Conservation (phyloP, 345 rosid species). For the Noccaea caerulescens region DNA sequence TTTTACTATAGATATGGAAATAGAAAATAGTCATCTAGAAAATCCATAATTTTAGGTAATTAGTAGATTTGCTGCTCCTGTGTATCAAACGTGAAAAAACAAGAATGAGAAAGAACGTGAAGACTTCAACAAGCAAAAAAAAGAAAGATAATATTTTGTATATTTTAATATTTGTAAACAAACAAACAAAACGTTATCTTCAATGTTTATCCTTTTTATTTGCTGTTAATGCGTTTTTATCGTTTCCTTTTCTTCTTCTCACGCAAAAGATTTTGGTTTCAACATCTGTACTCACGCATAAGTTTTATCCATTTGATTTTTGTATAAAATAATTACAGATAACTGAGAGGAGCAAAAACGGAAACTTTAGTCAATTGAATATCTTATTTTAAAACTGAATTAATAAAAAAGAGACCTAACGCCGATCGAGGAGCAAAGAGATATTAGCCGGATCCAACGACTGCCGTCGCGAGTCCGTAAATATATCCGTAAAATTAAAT, state of each 20-base stretch:
- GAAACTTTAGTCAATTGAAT: not conserved
- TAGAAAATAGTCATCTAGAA: not conserved
- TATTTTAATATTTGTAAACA: not conserved
- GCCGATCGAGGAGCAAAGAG: constrained; percentile 11
- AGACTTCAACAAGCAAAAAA: constrained; percentile 6
- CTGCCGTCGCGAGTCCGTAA: constrained; percentile 17
- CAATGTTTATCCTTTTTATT: constrained; percentile 12
- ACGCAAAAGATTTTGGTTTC: constrained; percentile 7
- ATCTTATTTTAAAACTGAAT: too few species aligned
- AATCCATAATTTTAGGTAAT: not conserved
- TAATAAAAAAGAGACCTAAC: too few species aligned
- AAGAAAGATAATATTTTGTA: not conserved
- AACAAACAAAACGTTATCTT: constrained; percentile 28
- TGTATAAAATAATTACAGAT: not conserved
- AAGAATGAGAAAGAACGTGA: constrained; percentile 41
- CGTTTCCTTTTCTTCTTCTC: not conserved
- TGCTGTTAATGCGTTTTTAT: constrained; percentile 29
- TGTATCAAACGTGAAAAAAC: constrained; percentile 9
- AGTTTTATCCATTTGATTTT: not conserved
- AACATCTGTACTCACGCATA: constrained; percentile 19
- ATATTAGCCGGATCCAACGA: constrained; percentile 31
- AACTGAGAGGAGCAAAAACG: not conserved
- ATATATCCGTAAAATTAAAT: not conserved
- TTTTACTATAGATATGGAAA: not conserved
- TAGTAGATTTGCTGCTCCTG: constrained; percentile 18